phyloP scores from a whole-genome alignment of 2,329 filamentous ascomycete genomes.

The Fusarium sp. region DNA sequence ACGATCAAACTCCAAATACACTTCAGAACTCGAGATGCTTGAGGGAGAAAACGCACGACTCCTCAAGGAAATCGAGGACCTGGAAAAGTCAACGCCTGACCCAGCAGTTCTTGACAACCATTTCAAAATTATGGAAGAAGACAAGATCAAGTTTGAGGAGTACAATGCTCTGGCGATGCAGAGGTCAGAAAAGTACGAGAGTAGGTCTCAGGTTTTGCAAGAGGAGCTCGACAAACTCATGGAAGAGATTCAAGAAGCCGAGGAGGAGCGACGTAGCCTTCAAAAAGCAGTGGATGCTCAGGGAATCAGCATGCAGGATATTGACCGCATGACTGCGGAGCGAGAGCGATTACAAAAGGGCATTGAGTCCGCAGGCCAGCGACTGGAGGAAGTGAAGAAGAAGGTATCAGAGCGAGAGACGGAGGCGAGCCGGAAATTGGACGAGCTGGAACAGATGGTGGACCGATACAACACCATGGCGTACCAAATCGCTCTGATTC shows the following conservation, averaged over 20 bases:
- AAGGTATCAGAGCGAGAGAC: constrained; percentile 85
- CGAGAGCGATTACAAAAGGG: constrained; percentile 91
- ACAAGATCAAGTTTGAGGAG: constrained; percentile 93
- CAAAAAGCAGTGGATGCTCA: constrained; percentile 91
- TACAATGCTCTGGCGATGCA: constrained; percentile 88
- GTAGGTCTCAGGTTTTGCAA: constrained; percentile 82
- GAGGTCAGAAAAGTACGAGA: constrained; percentile 89
- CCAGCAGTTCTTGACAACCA: constrained; percentile 86
- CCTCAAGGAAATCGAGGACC: constrained; percentile 85
- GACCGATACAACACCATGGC: constrained; percentile 94
- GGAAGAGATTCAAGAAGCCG: constrained; percentile 79
- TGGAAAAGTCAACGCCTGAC: constrained; percentile 87
- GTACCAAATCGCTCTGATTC: constrained; percentile 93
- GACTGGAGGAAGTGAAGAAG: constrained; percentile 86
- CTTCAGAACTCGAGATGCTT: constrained; percentile 83
- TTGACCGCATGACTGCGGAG: constrained; percentile 98
- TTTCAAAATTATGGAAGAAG: constrained; percentile 93
- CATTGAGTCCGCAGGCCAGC: constrained; percentile 78
- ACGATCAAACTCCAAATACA: constrained; percentile 82
- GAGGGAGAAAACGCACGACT: constrained; percentile 87
- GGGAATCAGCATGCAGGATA: constrained; percentile 96
- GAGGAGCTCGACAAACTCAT: constrained; percentile 85
- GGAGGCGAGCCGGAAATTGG: constrained; percentile 86
- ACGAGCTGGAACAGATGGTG: constrained; percentile 90
- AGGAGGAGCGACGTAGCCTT: constrained; percentile 81